These are phyloP conservation scores for Candida suzukii DNA, from an alignment of 805 yeast species.

Conservation along the genomic window DNA sequence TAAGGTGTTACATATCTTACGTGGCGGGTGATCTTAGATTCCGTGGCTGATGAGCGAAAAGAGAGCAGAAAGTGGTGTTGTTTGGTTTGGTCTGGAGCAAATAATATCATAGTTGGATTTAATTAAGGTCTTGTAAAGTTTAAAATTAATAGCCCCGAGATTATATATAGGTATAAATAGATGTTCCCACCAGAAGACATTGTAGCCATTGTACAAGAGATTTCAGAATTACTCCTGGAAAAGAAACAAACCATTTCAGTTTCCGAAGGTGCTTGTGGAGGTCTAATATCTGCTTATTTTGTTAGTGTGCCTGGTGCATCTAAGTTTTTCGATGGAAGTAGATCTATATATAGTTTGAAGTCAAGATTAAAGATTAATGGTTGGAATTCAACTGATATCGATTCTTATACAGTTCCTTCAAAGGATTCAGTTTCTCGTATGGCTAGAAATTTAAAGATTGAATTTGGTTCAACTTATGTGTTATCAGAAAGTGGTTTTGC, in stretches of 20 bases:
- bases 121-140: too few species aligned
- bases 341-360: slow-evolving; percentile 68
- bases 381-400: slow-evolving; percentile 67
- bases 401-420: slow-evolving; percentile 73
- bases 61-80: too few species aligned
- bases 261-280: slow-evolving; percentile 89
- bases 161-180: not conserved
- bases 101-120: not conserved
- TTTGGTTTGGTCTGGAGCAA: too few species aligned
- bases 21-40: too few species aligned
- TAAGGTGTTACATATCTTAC: too few species aligned
- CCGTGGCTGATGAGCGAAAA: too few species aligned
- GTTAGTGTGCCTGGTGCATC: slow-evolving; percentile 86
- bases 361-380: slow-evolving; percentile 72
- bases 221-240: slow-evolving; percentile 47
- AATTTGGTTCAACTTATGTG: slow-evolving; percentile 76
- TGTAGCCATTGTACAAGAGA: slow-evolving; percentile 41
- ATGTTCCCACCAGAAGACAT: slow-evolving; percentile 58
- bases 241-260: slow-evolving; percentile 65
- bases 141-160: too few species aligned
- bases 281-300: slow-evolving; percentile 70
- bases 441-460: slow-evolving; percentile 74
- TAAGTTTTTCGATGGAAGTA: slow-evolving; percentile 75
- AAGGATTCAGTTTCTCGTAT: slow-evolving; percentile 63
- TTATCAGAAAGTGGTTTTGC: slow-evolving; percentile 86